Evolutionary conservation across 768 basidiomycete species (phyloP), one percentile per base, ranked within the genome.

Genomic region (Suillus lakei): DNA sequence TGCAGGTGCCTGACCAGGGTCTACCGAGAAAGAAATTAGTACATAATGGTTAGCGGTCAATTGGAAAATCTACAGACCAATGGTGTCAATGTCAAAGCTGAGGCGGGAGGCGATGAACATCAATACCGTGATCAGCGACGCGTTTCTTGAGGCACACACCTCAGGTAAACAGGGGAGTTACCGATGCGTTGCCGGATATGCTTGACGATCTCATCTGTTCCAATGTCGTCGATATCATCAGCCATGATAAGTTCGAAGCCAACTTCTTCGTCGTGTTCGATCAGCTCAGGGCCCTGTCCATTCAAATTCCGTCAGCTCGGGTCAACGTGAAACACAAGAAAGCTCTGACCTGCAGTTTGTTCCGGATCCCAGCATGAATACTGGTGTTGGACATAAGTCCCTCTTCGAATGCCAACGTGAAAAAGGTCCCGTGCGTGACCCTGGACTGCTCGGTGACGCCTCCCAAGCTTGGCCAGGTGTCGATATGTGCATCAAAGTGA

Each of bases 391-490:
- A 76, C 84, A 94, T 85, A 41, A 92, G 80, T 0, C 91, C 90
- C 73, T 92, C 90, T 68, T 90, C 83, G 48, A 83, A 82, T 0
- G 93, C 92, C 46, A 91, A 79, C 76, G 86, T 86, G 80, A 93
- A 94, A 80, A 92, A 93, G 0, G 88, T 90, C 51, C 92, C 92
- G 71, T 95, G 92, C 0, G 86, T 93, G 43, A 92, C 81, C 65
- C 81, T 86, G 64, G 85, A 87, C 75, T 86, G 87, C 36, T 79
- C 82, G 23, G 83, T 84, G 5, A 71, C 80, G 21, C 75, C 79
- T 30, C 62, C 51, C 13, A 10, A 9, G 26, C 55, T 39, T 12
- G 72, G 74, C 46, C 60, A 61, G 8, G 90, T 90, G 71, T 91
- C 89, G 77, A 84, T 75, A 67, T 88, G 87, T 26, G 81, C 88